A percentile compares a stretch with the other conserved stretches of the same genome.
These are phyloP conservation scores for Agarophyton chilense DNA, from an alignment of 23 red algal species.

Conservation along the genomic window DNA sequence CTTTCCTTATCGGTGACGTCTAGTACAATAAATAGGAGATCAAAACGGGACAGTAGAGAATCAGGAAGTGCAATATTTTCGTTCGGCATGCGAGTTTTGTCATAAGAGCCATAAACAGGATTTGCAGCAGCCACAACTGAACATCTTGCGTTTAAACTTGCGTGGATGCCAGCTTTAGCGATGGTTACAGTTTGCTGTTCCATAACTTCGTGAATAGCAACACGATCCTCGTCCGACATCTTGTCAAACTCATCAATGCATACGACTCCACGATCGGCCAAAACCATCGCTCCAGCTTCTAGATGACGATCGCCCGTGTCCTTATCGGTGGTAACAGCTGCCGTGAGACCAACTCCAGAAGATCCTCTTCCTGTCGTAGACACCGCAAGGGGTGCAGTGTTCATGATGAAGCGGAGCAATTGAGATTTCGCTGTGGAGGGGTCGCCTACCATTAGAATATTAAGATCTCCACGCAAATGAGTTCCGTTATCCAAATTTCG, in stretches of 20 bases:
- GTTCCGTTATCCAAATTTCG: constrained; percentile 93
- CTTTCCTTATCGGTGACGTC: constrained; percentile 82
- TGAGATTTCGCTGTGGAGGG: constrained; percentile 99
- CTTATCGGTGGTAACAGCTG: constrained; percentile 92
- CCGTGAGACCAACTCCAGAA: constrained; percentile 97
- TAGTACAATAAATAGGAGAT: constrained; percentile 96
- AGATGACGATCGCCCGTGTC: constrained; percentile 96
- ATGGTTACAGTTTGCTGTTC: constrained; percentile 99
- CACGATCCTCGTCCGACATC: constrained; percentile 98
- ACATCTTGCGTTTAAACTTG: constrained; percentile 96
- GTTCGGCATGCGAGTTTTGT: constrained; percentile 85
- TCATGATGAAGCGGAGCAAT: constrained; percentile 90
- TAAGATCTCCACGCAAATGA: constrained; percentile 97
- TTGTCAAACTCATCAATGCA: constrained; percentile 99
- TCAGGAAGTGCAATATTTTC: constrained; percentile 99
- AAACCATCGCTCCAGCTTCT: constrained; percentile 98
- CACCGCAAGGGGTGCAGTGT: constrained; percentile 92
- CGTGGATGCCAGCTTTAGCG: constrained; percentile 99
- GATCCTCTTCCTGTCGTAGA: constrained; percentile 96
- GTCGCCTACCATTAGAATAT: constrained; percentile 96
- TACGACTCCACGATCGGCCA: constrained; percentile 97
- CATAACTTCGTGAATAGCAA: constrained; percentile 99
- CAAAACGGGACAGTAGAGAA: constrained; percentile 98
- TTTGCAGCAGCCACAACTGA: constrained; percentile 98
- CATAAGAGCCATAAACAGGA: constrained; percentile 95